Base-by-base conservation (phyloP, 2,329 filamentous ascomycete genomes). In the Rutstroemia sydowiana region DNA sequence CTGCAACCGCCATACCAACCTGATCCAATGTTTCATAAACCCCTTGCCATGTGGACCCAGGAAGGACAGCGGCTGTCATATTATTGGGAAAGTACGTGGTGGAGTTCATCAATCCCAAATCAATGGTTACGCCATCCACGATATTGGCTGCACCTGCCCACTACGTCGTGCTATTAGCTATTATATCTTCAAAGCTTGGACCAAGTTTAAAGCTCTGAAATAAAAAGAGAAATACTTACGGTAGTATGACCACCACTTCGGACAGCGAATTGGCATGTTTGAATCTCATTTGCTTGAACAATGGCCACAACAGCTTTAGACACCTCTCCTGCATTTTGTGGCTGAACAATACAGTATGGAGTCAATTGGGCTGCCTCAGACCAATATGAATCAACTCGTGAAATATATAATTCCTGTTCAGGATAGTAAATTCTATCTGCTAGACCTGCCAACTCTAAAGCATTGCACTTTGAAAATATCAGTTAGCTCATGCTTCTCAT, bases 121-220 rank as follows among this genome's bases (percentile, higher is more conserved):
- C 76, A 56, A 82, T 72, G 4, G 76, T 63, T 1, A 76, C 67
- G 0, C 76, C 76, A 2, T 67, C 71, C 14, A 71, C 63, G 40
- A 76, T 73, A 57, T 72, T 81, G 2, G 77, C 71, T 34, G 73
- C 75, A 56, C 74, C 73, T 18, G 74, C 69, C 41, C 57, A 61
- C 11, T 52, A 34, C 2, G 28, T 18, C 13, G 30, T 4, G 14
- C 8, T n/a, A 14, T 5, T 16, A 11, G 37, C 23, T 37, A 37
- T 47, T 8, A 30, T 30, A 14, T 28, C 16, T 10, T 5, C 13
- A 16, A 14, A 7, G 14, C 4, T 37, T 18, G 5, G 18, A 16
- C 34, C 5, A 37, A 37, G n/a, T 16, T 18, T 37, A 16, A 37
- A n/a, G n/a, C n/a, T n/a, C n/a, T n/a, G n/a, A 37, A 37, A 37